Percentiles rank a stretch among this genome's conserved stretches.
Conservation (phyloP, 139 green algal genomes). For the Chlamydomonas sphaeroides region DNA sequence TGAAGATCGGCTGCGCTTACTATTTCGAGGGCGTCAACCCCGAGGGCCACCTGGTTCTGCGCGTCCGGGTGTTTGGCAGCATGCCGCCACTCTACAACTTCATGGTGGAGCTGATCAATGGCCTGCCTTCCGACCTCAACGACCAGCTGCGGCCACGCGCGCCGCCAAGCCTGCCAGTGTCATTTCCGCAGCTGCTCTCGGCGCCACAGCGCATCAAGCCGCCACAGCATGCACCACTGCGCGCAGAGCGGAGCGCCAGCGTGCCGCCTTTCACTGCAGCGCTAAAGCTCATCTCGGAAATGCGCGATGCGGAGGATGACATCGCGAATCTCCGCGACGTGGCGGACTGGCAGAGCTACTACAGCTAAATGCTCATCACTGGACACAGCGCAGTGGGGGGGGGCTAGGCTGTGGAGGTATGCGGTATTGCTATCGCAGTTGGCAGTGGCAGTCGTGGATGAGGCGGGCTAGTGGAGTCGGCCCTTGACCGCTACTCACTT, state of each 20-base stretch:
- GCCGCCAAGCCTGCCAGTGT: not conserved
- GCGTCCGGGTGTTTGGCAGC: not conserved
- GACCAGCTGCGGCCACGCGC: not conserved
- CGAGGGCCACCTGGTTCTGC: not conserved
- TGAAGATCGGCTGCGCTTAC: not conserved
- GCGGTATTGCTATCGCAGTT: no score
- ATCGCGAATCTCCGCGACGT: not conserved
- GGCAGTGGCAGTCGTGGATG: no score
- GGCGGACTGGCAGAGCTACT: not conserved
- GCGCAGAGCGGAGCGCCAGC: not conserved
- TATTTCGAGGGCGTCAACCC: not conserved
- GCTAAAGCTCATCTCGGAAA: not conserved
- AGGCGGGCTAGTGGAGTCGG: no score
- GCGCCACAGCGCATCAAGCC: slow-evolving; percentile 2
- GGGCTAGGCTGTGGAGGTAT: no score
- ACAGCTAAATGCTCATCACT: no score
- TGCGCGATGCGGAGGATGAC: slow-evolving; percentile 3
- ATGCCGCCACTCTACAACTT: not conserved
- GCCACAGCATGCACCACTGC: not conserved
- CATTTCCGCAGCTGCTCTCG: not conserved
- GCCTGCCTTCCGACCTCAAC: not conserved
- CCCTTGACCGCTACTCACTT: no score
- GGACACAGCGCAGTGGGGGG: no score
- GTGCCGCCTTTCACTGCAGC: not conserved
- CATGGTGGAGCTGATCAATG: not conserved